These are phyloP conservation scores for Globisporangium orthogonon DNA, from an alignment of 352 stramenopile species.

Conservation along the genomic window DNA sequence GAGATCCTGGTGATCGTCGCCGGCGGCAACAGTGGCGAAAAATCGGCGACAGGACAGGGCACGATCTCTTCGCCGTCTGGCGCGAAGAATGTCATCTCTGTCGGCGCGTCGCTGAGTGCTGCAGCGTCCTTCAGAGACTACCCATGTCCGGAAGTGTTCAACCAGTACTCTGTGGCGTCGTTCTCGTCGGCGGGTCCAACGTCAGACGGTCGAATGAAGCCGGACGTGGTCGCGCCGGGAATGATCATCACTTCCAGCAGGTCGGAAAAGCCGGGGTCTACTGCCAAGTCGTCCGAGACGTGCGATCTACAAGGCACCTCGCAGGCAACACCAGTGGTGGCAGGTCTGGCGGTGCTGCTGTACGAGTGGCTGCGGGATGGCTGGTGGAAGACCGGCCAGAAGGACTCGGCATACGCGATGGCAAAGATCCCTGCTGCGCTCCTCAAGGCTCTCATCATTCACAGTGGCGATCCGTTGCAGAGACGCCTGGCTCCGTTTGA, in stretches of 20 bases:
- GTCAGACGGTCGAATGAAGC: conserved; percentile 79
- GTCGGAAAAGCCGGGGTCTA: conserved; percentile 48
- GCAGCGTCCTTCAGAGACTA: conserved; percentile 41
- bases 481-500: conserved; percentile 35
- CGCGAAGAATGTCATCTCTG: conserved; percentile 82
- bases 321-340: conserved; percentile 70
- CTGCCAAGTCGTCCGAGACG: conserved; percentile 39
- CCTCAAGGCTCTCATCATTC: conserved; percentile 77
- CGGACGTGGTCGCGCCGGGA: conserved; percentile 81
- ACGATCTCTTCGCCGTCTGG: conserved; percentile 79
- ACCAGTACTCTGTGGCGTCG: conserved; percentile 65
- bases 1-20: conserved; percentile 83
- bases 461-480: conserved; percentile 56
- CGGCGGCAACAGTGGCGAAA: conserved; percentile 85
- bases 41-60: conserved; percentile 32
- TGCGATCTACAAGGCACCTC: conserved; percentile 77
- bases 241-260: conserved; percentile 76
- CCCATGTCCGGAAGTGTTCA: conserved; percentile 56
- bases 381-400: conserved; percentile 64
- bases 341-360: conserved; percentile 63
- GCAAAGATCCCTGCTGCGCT: conserved; percentile 54
- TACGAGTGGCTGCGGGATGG: conserved; percentile 76
- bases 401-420: conserved; percentile 51
- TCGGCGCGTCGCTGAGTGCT: conserved; percentile 68
- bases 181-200: conserved; percentile 84